Evolutionary conservation across 2,329 filamentous ascomycete genomes (phyloP).

Genomic region (Colletotrichum salicis): DNA sequence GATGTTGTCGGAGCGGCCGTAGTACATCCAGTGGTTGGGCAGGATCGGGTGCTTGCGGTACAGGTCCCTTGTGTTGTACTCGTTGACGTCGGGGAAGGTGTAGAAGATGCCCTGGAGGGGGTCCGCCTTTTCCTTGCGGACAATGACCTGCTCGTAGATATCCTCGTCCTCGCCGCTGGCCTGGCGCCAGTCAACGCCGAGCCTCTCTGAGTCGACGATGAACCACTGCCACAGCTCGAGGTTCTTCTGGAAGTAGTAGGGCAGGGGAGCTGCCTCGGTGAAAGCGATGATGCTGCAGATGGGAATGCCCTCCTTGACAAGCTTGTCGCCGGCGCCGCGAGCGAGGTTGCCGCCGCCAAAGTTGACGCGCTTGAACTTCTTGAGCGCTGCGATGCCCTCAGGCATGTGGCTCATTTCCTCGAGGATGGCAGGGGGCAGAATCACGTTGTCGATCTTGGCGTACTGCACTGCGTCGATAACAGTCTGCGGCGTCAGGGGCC

Average conservation of each 20-base stretch:
- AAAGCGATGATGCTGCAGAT: conserved; percentile 52
- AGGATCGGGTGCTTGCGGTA: conserved; percentile 52
- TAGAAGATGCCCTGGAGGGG: conserved; percentile 54
- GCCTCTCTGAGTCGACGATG: conserved; percentile 48
- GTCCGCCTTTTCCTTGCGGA: conserved; percentile 49
- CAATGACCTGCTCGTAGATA: conserved; percentile 51
- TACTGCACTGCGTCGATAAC: conserved; percentile 45
- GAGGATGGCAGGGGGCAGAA: conserved; percentile 52
- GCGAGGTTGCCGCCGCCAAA: conserved; percentile 54
- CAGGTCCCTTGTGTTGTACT: conserved; percentile 56
- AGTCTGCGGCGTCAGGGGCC: conserved; percentile 48
- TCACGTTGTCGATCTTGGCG: conserved; percentile 40
- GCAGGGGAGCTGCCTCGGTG: conserved; percentile 52
- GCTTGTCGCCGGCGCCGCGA: conserved; percentile 48
- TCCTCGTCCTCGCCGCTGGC: conserved; percentile 43
- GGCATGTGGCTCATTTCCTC: conserved; percentile 53
- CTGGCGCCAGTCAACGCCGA: conserved; percentile 54
- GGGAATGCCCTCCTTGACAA: conserved; percentile 47
- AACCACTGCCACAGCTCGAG: conserved; percentile 28
- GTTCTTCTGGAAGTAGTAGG: conserved; percentile 50
- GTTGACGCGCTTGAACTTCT: conserved; percentile 45
- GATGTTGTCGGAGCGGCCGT: conserved; percentile 51
- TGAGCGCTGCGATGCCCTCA: conserved; percentile 44
- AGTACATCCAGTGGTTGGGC: conserved; percentile 47
- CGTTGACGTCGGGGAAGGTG: conserved; percentile 48